These are phyloP conservation scores for Metschnikowia shivogae DNA, from an alignment of 805 yeast species.

Conservation along the genomic window DNA sequence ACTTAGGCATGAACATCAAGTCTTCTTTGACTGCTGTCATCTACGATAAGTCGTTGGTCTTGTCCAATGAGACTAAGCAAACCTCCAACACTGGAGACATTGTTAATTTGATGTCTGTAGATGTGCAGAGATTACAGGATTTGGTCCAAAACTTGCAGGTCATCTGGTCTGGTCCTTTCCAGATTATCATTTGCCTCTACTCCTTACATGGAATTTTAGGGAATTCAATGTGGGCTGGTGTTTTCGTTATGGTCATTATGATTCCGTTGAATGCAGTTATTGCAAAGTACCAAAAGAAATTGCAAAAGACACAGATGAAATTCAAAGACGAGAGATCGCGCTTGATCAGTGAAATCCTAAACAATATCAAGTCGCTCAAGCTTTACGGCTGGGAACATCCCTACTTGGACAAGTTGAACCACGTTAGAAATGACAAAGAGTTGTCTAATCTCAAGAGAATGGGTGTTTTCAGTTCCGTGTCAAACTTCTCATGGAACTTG, in stretches of 20 bases:
- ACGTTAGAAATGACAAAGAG: conserved; percentile 87
- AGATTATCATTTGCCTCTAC: conserved; percentile 67
- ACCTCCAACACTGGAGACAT: conserved; percentile 84
- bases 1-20: conserved; percentile 72
- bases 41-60: conserved; percentile 61
- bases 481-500: conserved; percentile 73
- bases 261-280: conserved; percentile 74
- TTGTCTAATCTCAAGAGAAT: conserved; percentile 69
- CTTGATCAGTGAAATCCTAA: conserved; percentile 79
- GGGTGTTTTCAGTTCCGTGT: conserved; percentile 66
- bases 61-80: conserved; percentile 69
- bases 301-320: conserved; percentile 85
- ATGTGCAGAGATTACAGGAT: conserved; percentile 84
- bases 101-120: conserved; percentile 92
- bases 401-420: conserved; percentile 63
- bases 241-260: conserved; percentile 67
- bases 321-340: conserved; percentile 91
- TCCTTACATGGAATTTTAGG: conserved; percentile 75
- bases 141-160: conserved; percentile 72
- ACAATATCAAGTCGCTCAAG: conserved; percentile 88
- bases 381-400: conserved; percentile 96
- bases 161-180: conserved; percentile 93
- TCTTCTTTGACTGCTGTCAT: conserved; percentile 64
- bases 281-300: conserved; percentile 60
- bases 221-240: conserved; percentile 96